Base-by-base conservation (phyloP, 257 asterid genomes). In the Solanum chilense region DNA sequence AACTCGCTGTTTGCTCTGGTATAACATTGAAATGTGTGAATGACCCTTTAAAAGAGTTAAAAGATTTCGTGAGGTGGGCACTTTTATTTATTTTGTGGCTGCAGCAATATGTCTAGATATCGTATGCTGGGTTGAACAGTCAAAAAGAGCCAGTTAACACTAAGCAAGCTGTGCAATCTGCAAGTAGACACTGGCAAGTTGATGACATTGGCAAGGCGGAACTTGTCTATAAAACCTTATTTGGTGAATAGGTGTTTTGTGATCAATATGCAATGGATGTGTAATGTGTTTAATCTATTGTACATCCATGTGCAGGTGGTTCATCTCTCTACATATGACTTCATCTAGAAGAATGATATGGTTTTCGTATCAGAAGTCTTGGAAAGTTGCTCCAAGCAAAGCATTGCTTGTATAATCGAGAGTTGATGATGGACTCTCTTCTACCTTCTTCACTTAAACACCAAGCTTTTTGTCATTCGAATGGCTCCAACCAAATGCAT, bases 311-410 rank as follows among this genome's bases (percentile, higher is more conserved):
- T 29, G 92, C 95, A 94, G 98, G 94, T 92, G 87, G 94, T 92
- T 6, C 98, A 94, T 90, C 98, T 92, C 87, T 94, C 97, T 12
- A 92, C 93, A 2, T 92, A 94, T 49, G 7, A 90, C 84, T 96
- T 94, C 90, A 86, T 18, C 5, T 9, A 87, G 90, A 87, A 84
- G 92, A 91, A 92, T 56, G 87, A 86, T 1, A 93, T 91, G 23
- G 83, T 86, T 39, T 96, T 92, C 86, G n/a, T 87, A 25, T 68
- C 94, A n/a, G 93, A 93, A 70, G 93, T 90, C 77, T 92, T 82
- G 91, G 9, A 14, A n/a, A 21, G 39, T 81, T 45, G 25, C 35
- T 31, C 62, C 39, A 9, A 16, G 83, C 37, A 18, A 60, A 41
- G 31, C 14, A 14, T 42, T 76, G 3, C 78, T 47, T 33, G 7